Evolutionary conservation across 768 basidiomycete genomes (phyloP), one percentile per base, ranked within the genome.

Genomic region (Pleurotus citrinopileatus): DNA sequence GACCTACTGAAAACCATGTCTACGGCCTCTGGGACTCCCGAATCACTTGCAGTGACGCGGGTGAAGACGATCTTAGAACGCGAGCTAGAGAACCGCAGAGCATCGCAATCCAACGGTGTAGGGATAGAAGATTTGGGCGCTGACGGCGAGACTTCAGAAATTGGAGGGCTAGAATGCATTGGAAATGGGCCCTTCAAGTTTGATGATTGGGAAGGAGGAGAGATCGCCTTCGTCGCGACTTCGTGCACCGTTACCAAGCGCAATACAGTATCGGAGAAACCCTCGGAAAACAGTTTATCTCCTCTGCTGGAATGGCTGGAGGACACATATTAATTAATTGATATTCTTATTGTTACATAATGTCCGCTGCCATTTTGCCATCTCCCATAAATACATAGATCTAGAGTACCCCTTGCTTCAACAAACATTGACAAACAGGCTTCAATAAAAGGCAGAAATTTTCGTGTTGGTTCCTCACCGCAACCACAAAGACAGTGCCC

Each of bases 191-290:
- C 70, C 17, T 94, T 94, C 74, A 84, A 74, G 59, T 93, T 93
- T 61, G 77, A 76, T 2, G 83, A 86, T 38, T 94, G 91, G 91
- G 91, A 92, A 60, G 91, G 89, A 2, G 91, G 91, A 6, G 84
- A 90, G n/a, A 72, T 91, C 17, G 64, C 73, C 1, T 87, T 91
- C 60, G 56, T 86, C 28, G 86, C 81, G 23, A 85, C 82, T 0
- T 87, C 78, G 54, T 74, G 79, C 23, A 63, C 65, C n/a, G 46
- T 54, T 34, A 51, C 48, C 17, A 51, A 51, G n/a, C 48, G 48
- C 32, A 51, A 37, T 37, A 32, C 28, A 25, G 23, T 32, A 17
- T 7, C n/a, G 32, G 32, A 28, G 3, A 34, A 51, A 23, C 48
- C 20, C 12, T 19, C 19, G 17, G 48, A 38, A 12, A 37, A 37